Evolutionary conservation across 371 early-diverging fungal species (phyloP).

Genomic region (Basidiobolus meristosporus): DNA sequence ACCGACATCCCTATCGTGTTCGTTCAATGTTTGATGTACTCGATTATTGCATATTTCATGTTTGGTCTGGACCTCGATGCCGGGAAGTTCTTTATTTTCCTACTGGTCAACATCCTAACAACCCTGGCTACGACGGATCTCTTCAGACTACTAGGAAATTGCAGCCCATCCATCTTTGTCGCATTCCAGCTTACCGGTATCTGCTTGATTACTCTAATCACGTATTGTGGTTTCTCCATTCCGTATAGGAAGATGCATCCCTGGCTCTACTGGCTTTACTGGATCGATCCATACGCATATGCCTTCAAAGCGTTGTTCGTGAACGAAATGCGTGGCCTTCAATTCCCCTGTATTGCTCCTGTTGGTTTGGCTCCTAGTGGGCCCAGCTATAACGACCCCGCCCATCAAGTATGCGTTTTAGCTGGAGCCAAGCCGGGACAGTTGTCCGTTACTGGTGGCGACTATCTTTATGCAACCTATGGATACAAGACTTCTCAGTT

Average conservation of each 20-base stretch:
- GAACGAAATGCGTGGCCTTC: conserved; percentile 51
- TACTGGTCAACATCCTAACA: conserved; percentile 16
- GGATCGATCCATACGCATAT: conserved; percentile 51
- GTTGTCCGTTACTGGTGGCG: conserved; percentile 24
- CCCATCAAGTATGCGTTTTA: conserved; percentile 38
- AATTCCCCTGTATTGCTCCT: conserved; percentile 19
- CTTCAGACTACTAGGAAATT: conserved; percentile 23
- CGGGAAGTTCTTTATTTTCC: conserved; percentile 26
- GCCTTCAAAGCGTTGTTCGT: conserved; percentile 42
- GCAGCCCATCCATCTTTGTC: conserved; percentile 23
- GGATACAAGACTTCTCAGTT: conserved; percentile 15
- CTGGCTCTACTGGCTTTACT: conserved; percentile 52
- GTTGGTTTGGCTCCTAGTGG: conserved; percentile 30
- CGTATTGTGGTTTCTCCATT: conserved; percentile 43
- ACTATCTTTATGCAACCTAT: conserved; percentile 20
- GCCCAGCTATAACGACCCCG: conserved; percentile 20
- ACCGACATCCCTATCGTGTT: conserved; percentile 20
- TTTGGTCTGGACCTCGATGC: conserved; percentile 23
- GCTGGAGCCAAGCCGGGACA: conserved; percentile 28
- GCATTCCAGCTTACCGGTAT: conserved; percentile 31
- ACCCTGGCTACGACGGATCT: conserved; percentile 31
- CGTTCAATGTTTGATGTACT: conserved; percentile 22
- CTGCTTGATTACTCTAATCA: conserved; percentile 24
- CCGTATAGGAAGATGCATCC: conserved; percentile 39
- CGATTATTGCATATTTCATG: conserved; percentile 35